Evolutionary conservation across 306 rosid species (phyloP).

Genomic region (Acacia melanoxylon): DNA sequence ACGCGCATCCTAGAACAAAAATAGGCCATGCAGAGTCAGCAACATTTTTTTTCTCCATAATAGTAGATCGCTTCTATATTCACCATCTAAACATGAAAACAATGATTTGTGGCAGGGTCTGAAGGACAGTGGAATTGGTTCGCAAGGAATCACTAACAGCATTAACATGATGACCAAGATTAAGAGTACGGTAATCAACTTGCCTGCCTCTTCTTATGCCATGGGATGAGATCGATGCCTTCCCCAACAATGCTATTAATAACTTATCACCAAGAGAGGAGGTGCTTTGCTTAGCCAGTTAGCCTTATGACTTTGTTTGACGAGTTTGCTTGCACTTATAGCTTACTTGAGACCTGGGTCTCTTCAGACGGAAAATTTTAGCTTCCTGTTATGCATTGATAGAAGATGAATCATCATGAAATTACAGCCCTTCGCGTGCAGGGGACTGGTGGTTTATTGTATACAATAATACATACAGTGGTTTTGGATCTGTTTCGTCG

Average conservation of each 20-base stretch:
- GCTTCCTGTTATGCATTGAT: neutral
- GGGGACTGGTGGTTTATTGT: neutral
- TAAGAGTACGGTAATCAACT: constrained; percentile 74
- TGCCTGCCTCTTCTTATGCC: constrained; percentile 71
- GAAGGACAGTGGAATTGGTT: constrained; percentile 89
- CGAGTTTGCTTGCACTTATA: neutral
- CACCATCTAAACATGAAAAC: constrained; percentile 2
- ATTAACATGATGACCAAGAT: constrained; percentile 85
- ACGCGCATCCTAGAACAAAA: neutral
- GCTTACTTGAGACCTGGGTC: neutral
- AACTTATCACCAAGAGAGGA: neutral
- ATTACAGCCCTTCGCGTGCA: neutral
- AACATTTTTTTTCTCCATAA: neutral
- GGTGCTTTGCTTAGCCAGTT: neutral
- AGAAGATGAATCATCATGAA: constrained; percentile 21
- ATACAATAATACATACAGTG: neutral
- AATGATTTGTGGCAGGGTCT: constrained; percentile 65
- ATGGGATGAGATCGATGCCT: constrained; percentile 68
- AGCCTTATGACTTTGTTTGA: constrained; percentile 2
- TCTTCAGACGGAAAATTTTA: neutral
- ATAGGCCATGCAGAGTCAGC: neutral
- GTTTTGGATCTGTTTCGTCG: neutral
- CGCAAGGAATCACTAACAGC: constrained; percentile 87
- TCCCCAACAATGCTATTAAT: neutral
- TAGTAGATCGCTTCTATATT: neutral